A percentile compares a stretch with the other conserved stretches of the same genome.
Conservation (phyloP, 345 rosid species). For the Hypericum androsaemum region DNA sequence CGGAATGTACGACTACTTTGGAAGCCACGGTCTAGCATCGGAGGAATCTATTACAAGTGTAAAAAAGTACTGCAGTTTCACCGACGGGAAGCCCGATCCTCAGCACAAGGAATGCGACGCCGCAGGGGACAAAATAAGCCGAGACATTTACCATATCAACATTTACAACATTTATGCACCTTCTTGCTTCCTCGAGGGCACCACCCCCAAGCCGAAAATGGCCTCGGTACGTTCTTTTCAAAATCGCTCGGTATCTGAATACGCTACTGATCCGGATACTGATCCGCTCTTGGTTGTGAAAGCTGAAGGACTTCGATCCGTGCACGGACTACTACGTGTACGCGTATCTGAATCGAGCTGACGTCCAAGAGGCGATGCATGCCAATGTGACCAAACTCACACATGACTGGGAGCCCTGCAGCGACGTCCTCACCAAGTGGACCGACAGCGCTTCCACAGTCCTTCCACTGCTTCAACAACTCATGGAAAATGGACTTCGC, state of each 20-base stretch:
- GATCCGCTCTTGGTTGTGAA: neutral
- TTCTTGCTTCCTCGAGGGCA: conserved; percentile 33
- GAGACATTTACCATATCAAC: conserved; percentile 22
- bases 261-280: neutral
- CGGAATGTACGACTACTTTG: conserved; percentile 65
- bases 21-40: conserved; percentile 54
- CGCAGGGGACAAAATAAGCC: conserved; percentile 17
- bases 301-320: conserved; percentile 50
- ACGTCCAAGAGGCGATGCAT: too few relatives aligned
- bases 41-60: conserved; percentile 22
- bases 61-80: conserved; percentile 39
- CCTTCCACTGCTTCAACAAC: conserved; percentile 43
- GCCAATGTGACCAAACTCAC: too few relatives aligned
- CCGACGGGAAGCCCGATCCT: conserved; percentile 16
- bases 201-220: conserved; percentile 46
- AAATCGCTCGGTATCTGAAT: too few relatives aligned
- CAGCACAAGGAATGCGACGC: conserved; percentile 30
- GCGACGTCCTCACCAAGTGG: conserved; percentile 42
- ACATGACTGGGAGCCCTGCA: conserved; percentile 69
- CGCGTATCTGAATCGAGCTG: too few relatives aligned
- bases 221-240: conserved; percentile 30
- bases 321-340: too few relatives aligned
- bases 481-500: conserved; percentile 43
- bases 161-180: conserved; percentile 76
- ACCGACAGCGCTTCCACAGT: conserved; percentile 57